phyloP scores from a whole-genome alignment of 1,139 yeast species.

The Magnusiomyces clavatus region DNA sequence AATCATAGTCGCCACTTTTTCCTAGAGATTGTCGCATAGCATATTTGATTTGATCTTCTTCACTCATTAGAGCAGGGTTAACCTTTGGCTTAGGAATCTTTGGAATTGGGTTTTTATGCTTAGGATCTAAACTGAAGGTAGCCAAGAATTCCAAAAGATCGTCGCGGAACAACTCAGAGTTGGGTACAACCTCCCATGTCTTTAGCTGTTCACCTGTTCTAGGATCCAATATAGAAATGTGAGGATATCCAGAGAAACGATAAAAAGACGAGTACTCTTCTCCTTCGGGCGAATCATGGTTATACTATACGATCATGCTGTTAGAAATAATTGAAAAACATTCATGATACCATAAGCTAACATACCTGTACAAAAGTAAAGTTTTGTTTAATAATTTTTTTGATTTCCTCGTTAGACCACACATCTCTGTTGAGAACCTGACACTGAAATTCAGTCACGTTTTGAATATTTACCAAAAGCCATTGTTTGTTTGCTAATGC shows the following conservation, averaged over 20 bases:
- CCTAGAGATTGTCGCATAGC: slow-evolving; percentile 66
- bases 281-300: slow-evolving; percentile 69
- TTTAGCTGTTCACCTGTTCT: slow-evolving; percentile 85
- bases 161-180: slow-evolving; percentile 47
- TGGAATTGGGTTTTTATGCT: slow-evolving; percentile 56
- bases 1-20: slow-evolving; percentile 29
- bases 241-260: slow-evolving; percentile 67
- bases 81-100: slow-evolving; percentile 24
- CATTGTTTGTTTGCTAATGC: slow-evolving; percentile 67
- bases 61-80: slow-evolving; percentile 39
- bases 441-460: slow-evolving; percentile 74
- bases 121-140: slow-evolving; percentile 59
- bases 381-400: slow-evolving; percentile 52
- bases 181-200: slow-evolving; percentile 62
- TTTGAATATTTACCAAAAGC: slow-evolving; percentile 85
- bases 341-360: not conserved
- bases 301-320: slow-evolving; percentile 38
- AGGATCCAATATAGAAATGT: slow-evolving; percentile 87
- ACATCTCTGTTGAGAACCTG: slow-evolving; percentile 89
- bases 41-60: slow-evolving; percentile 76
- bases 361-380: slow-evolving; percentile 54
- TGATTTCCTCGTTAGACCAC: slow-evolving; percentile 72
- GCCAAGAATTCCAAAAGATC: slow-evolving; percentile 38
- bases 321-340: slow-evolving; percentile 33
- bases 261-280: slow-evolving; percentile 63